Evolutionary conservation across 768 basidiomycete genomes (phyloP).

Genomic region (Trametes villosa): DNA sequence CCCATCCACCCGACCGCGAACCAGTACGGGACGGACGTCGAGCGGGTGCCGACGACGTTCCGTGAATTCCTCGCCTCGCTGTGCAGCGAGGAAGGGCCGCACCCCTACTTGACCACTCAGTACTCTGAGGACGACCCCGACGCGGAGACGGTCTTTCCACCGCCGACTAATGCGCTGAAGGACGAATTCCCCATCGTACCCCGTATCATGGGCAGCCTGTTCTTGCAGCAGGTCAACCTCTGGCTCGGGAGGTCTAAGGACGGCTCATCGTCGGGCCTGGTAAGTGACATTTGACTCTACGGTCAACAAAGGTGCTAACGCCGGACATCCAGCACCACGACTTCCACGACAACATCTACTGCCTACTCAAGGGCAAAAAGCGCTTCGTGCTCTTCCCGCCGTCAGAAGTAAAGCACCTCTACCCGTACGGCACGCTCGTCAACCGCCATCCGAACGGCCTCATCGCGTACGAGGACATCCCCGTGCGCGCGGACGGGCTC

Average conservation of each 20-base stretch:
- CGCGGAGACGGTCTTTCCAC: constrained; percentile 32
- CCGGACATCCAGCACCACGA: constrained; percentile 32
- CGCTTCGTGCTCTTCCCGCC: constrained; percentile 39
- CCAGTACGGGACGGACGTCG: constrained; percentile 36
- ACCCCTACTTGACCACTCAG: constrained; percentile 37
- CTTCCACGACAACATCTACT: constrained; percentile 40
- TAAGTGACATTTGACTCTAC: constrained; percentile 8
- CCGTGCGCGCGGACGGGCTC: constrained; percentile 35
- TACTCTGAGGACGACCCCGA: constrained; percentile 34
- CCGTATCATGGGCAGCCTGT: constrained; percentile 35
- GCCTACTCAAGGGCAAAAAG: constrained; percentile 34
- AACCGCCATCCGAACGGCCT: constrained; percentile 34
- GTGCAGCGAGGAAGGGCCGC: constrained; percentile 21
- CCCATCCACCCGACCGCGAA: constrained; percentile 31
- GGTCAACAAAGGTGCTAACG: not conserved
- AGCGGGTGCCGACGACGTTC: constrained; percentile 31
- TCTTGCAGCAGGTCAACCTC: constrained; percentile 37
- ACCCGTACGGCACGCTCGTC: constrained; percentile 32
- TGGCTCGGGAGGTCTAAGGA: constrained; percentile 36
- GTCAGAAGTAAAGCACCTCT: constrained; percentile 27
- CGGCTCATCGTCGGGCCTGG: constrained; percentile 37
- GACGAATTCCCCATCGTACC: constrained; percentile 35
- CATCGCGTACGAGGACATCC: constrained; percentile 33
- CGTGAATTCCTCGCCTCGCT: constrained; percentile 29
- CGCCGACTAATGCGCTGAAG: constrained; percentile 33